Percentiles rank a stretch among this genome's conserved stretches.
These are phyloP conservation scores for Inga oerstediana DNA, from an alignment of 306 rosid genomes.

Conservation along the genomic window DNA sequence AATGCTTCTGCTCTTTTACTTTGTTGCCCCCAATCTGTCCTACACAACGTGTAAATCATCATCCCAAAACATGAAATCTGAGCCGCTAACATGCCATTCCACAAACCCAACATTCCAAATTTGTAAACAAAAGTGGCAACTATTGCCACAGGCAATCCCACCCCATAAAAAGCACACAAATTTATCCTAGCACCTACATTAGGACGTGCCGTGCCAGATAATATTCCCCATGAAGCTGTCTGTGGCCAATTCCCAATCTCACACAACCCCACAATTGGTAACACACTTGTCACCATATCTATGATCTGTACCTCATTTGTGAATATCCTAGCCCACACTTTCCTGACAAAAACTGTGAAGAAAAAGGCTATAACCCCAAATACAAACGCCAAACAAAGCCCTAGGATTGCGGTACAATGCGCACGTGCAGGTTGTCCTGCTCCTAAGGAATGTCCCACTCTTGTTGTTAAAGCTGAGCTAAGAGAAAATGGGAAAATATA, in stretches of 20 bases:
- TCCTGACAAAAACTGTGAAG: constrained; percentile 47
- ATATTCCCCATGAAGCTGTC: constrained; percentile 71
- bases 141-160: constrained; percentile 74
- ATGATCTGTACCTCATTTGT: constrained; percentile 68
- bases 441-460: constrained; percentile 71
- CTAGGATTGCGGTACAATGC: constrained; percentile 56
- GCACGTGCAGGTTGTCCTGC: constrained; percentile 66
- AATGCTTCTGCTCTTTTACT: constrained; percentile 61
- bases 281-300: constrained; percentile 54
- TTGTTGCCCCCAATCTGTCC: constrained; percentile 78
- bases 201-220: constrained; percentile 80
- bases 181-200: constrained; percentile 72
- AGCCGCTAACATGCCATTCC: constrained; percentile 78
- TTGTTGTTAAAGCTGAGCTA: constrained; percentile 61
- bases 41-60: constrained; percentile 60
- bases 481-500: constrained; percentile 68
- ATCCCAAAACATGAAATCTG: constrained; percentile 66
- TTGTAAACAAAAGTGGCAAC: constrained; percentile 48
- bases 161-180: constrained; percentile 66
- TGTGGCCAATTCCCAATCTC: constrained; percentile 83
- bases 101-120: constrained; percentile 63
- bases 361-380: constrained; percentile 54
- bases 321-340: constrained; percentile 64
- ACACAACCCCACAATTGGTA: constrained; percentile 76
- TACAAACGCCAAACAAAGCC: constrained; percentile 50